Base-by-base conservation (phyloP, 2,329 filamentous ascomycete species). In the Calycina marina region DNA sequence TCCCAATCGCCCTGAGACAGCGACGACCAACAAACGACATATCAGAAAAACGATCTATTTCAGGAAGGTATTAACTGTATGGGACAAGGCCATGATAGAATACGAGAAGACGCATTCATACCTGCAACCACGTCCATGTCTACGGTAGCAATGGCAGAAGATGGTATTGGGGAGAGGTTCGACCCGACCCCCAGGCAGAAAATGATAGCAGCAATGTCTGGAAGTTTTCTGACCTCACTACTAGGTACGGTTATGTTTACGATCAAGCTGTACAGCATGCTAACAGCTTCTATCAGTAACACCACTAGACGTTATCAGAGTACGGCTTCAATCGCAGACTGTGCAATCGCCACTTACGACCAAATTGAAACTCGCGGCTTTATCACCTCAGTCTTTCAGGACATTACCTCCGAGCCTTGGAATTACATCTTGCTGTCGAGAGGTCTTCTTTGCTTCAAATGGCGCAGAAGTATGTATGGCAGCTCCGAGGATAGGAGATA, bases 401-500 rank as follows among this genome's bases (percentile, higher is more conserved):
- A 72, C 77, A 42, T 69, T 90, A 30, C 83, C 84, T 34, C 74
- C 70, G 2, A 83, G 88, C 49, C 70, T 96, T 30, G 90, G 90
- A 39, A 83, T 96, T 34, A 93, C 86, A 11, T 76, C 86, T 24
- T 98, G 90, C 58, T 98, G 90, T 53, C 77, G 90, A 39, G 88
- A 98, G 56, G 88, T 98, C 20, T 98, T 96, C 56, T 98, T 93
- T 66, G 75, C 88, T 41, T 86, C 84, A 44, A 86, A 92, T 51
- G 81, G 77, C 54, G 70, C 77, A 14, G 71, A 70, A 4, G 66
- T 70, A 8, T 67, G 67, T 16, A 60, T 59, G 18, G 58, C 57
- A 4, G 44, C 36, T 31, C 48, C 49, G 2, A 45, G 42, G 14
- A 36, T 44, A 6, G 40, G 43, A 11, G 36, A 39, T 4, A 26